A percentile compares a stretch with the other conserved stretches of the same genome.
Evolutionary conservation across 192 early-diverging fungal genomes (phyloP).

Genomic region (Gonapodya prolifera): DNA sequence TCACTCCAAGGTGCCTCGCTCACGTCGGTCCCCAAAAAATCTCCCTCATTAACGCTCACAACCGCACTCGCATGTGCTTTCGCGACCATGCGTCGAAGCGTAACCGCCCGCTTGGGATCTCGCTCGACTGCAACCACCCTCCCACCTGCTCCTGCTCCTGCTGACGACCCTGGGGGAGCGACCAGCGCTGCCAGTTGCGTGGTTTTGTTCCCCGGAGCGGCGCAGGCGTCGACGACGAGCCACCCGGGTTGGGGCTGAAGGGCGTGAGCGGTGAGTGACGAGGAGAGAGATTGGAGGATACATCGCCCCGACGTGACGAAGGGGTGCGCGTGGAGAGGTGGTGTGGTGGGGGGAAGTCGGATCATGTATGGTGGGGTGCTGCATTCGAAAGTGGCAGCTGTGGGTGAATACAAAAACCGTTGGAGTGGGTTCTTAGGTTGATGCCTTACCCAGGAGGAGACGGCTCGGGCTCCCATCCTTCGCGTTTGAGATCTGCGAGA

Average conservation of each 20-base stretch:
- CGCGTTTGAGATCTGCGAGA: constrained; percentile 38
- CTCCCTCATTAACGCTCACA: constrained; percentile 46
- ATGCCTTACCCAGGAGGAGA: constrained; percentile 18
- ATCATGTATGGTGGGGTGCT: background rate
- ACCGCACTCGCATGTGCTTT: constrained; percentile 75
- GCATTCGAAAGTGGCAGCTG: constrained; percentile 13
- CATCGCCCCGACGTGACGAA: background rate
- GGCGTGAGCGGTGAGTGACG: constrained; percentile 85
- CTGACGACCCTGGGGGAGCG: too few relatives aligned
- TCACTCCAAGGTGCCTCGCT: constrained; percentile 23
- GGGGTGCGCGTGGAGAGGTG: constrained; percentile 7
- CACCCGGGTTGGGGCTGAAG: constrained; percentile 38
- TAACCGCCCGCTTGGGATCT: constrained; percentile 58
- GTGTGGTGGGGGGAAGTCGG: too few relatives aligned
- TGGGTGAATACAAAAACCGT: constrained; percentile 9
- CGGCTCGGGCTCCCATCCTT: constrained; percentile 42
- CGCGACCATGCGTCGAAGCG: constrained; percentile 55
- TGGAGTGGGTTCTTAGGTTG: constrained; percentile 15
- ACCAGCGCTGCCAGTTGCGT: constrained; percentile 83
- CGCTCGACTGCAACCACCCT: constrained; percentile 85
- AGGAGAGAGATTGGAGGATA: constrained; percentile 68
- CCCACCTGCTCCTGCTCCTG: constrained; percentile 72
- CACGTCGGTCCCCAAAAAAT: constrained; percentile 73
- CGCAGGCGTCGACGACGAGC: constrained; percentile 85
- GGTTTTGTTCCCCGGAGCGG: constrained; percentile 97